Conservation (phyloP, 1,284 basidiomycete species). For the Gymnopus androsaceus region DNA sequence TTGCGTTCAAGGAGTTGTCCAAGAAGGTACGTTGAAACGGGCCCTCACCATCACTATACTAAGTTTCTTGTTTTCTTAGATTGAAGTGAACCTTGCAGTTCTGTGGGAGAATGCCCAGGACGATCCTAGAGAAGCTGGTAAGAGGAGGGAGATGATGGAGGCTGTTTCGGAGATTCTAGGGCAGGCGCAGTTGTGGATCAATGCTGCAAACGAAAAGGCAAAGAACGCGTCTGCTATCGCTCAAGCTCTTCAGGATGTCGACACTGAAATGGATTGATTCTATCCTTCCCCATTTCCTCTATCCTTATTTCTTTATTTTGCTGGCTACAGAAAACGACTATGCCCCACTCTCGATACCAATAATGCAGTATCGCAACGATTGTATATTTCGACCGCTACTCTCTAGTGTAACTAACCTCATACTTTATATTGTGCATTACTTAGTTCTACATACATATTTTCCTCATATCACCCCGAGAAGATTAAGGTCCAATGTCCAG, state of each 20-base stretch:
- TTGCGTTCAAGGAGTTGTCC: conserved; percentile 48
- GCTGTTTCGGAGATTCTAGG: conserved; percentile 38
- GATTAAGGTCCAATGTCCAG: too few relatives aligned
- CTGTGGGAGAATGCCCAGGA: conserved; percentile 59
- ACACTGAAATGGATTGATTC: conserved; percentile 21
- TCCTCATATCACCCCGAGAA: too few relatives aligned
- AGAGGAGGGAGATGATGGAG: conserved; percentile 42
- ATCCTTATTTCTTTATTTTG: conserved; percentile 2
- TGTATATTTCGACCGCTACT: too few relatives aligned
- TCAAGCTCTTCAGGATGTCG: conserved; percentile 14
- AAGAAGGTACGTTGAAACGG: conserved; percentile 45
- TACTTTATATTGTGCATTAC: too few relatives aligned
- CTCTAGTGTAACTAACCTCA: too few relatives aligned
- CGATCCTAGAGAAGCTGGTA: conserved; percentile 43
- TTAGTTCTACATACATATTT: too few relatives aligned
- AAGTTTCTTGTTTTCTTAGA: conserved; percentile 30
- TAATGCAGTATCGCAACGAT: too few relatives aligned
- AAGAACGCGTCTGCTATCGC: neutral
- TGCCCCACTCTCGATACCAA: too few relatives aligned
- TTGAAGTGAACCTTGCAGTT: conserved; percentile 60
- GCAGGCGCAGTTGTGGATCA: conserved; percentile 46
- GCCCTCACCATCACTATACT: neutral
- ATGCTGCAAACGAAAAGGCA: conserved; percentile 36
- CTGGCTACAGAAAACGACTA: too few relatives aligned
- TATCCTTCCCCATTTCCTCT: neutral